Evolutionary conservation across 345 rosid species (phyloP).

Genomic region (Aethionema arabicum): DNA sequence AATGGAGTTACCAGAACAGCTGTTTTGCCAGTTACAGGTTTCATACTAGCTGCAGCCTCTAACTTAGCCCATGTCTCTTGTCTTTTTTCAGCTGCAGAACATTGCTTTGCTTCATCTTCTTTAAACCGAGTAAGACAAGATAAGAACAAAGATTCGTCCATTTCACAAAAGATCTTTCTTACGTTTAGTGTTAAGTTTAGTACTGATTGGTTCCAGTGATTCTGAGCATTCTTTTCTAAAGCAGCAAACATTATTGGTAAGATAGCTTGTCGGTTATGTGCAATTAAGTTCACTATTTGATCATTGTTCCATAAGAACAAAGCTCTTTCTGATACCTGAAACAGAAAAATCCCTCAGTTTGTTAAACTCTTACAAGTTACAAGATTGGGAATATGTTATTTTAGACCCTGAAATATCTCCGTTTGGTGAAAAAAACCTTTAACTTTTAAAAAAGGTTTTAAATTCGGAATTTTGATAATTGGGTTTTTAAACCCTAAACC

Average conservation of each 20-base stretch:
- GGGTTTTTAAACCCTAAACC: too few species aligned
- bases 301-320: constrained; percentile 92
- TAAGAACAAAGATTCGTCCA: constrained; percentile 65
- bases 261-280: constrained; percentile 62
- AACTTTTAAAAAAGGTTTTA: too few species aligned
- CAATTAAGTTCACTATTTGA: constrained; percentile 71
- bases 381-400: background rate
- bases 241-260: constrained; percentile 68
- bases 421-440: background rate
- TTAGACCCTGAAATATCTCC: background rate
- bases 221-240: constrained; percentile 64
- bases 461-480: too few species aligned
- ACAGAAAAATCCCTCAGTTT: constrained; percentile 10
- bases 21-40: constrained; percentile 59
- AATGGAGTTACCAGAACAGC: constrained; percentile 65
- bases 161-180: constrained; percentile 72
- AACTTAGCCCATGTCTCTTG: constrained; percentile 63
- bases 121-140: constrained; percentile 57
- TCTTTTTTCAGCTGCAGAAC: constrained; percentile 48
- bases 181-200: constrained; percentile 65
- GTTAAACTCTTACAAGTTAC: background rate
- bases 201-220: constrained; percentile 87
- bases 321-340: constrained; percentile 92
- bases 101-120: constrained; percentile 60
- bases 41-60: constrained; percentile 65